Evolutionary conservation across 768 basidiomycete species (phyloP), one percentile per base, ranked within the genome.

Genomic region (Fomitopsis serialis): DNA sequence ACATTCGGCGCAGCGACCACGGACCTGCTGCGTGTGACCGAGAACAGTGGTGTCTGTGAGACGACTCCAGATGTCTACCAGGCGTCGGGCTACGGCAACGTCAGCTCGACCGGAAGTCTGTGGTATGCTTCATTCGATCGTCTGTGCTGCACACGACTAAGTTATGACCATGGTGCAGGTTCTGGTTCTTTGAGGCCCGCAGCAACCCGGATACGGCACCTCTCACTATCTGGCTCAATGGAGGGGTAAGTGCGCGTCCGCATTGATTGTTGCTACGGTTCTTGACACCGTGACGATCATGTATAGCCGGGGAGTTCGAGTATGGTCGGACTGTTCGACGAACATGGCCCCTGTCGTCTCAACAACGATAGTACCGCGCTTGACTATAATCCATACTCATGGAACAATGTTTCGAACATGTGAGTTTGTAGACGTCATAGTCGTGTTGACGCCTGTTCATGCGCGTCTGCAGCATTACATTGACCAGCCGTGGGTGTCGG

Each of bases 131-230:
- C 44, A 23, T 24, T 44, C 29, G 32, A 29, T 15, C 37, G 3
- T 40, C 21, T 4, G 9, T 45, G 44, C 44, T 6, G n/a, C n/a
- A 32, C 15, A 22, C 46, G 54, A 50, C 37, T 52, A 21, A 43
- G 19, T 12, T 24, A 5, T 10, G 19, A 19, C 21, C 45, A 23
- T 32, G 11, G 12, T n/a, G 3, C 46, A 83, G 82, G 78, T 86
- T 84, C 69, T 85, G 82, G 81, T 85, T 80, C 70, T 86, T 86
- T 58, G 82, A 71, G 12, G 75, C 84, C 0, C 78, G 84, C n/a
- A 78, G 79, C 23, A 79, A 81, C 59, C 75, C 82, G 0, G 75
- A 75, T 22, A 81, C 73, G 0, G 83, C 82, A 0, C 83, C 84
- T n/a, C 72, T 87, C 17, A 72, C 78, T 21, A 70, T 85, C 9